These are phyloP conservation scores for Amanita brunnescens DNA, from an alignment of 768 basidiomycete genomes.

Conservation along the genomic window DNA sequence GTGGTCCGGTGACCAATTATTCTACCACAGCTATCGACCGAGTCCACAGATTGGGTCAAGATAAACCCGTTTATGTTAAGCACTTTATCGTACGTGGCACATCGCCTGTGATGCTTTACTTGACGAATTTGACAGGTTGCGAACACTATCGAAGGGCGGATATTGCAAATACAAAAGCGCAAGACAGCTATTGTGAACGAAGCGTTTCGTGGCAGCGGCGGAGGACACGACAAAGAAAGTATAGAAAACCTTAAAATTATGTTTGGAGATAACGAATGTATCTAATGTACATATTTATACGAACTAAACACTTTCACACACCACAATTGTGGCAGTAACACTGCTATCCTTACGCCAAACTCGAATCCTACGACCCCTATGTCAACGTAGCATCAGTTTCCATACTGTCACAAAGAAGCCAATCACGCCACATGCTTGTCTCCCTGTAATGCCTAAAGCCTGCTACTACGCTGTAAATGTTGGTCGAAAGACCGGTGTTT, in stretches of 20 bases:
- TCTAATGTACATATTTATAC: not conserved
- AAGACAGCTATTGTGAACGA: conserved; percentile 85
- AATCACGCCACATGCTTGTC: not conserved
- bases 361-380: not conserved
- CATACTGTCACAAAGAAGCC: not conserved
- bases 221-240: conserved; percentile 54
- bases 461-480: conserved; percentile 64
- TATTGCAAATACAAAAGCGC: conserved; percentile 73
- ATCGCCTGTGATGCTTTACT: not conserved
- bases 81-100: conserved; percentile 65
- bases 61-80: conserved; percentile 73
- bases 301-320: not conserved
- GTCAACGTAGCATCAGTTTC: not conserved
- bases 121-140: conserved; percentile 35
- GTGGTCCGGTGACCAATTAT: not conserved
- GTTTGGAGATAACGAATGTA: conserved; percentile 46
- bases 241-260: conserved; percentile 77
- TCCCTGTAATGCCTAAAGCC: conserved; percentile 22
- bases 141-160: conserved; percentile 72
- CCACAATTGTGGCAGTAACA: not conserved
- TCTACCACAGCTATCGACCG: conserved; percentile 61
- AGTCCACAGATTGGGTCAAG: conserved; percentile 80
- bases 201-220: conserved; percentile 58
- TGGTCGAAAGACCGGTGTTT: conserved; percentile 63
- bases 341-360: not conserved